Conservation (phyloP, 73 alveolate species). For the Halteria grandinella region DNA sequence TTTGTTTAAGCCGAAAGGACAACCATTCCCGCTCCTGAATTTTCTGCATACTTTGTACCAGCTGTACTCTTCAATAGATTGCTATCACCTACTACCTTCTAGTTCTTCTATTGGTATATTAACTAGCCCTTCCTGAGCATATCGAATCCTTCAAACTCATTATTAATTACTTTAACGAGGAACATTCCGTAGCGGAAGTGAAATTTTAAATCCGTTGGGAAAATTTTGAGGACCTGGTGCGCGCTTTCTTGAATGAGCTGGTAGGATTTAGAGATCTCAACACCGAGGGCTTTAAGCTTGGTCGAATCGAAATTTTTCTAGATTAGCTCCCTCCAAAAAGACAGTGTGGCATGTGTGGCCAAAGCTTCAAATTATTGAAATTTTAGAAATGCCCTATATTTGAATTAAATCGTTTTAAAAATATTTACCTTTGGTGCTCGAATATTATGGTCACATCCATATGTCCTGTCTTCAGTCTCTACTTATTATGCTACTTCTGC, state of each 20-base stretch:
- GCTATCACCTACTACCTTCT: neutral
- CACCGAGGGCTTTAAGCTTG: slow-evolving; percentile 2
- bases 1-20: slow-evolving; percentile 19
- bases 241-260: slow-evolving; percentile 1
- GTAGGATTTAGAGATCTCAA: slow-evolving; percentile 15
- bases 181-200: slow-evolving; percentile 26
- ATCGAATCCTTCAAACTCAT: slow-evolving; percentile 24
- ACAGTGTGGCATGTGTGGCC: slow-evolving; percentile 17
- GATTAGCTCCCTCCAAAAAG: slow-evolving; percentile 39
- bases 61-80: slow-evolving; percentile 9
- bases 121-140: slow-evolving; percentile 21
- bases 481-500: slow-evolving; percentile 14
- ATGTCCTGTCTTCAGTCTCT: neutral
- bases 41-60: slow-evolving; percentile 54
- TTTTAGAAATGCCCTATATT: neutral
- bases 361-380: neutral
- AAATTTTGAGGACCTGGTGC: neutral
- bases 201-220: slow-evolving; percentile 30
- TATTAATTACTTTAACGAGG: slow-evolving; percentile 18
- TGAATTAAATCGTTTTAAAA: neutral
- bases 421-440: slow-evolving; percentile 13
- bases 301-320: slow-evolving; percentile 1
- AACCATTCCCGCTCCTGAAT: slow-evolving; percentile 31
- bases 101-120: slow-evolving; percentile 11
- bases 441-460: slow-evolving; percentile 9